Base-by-base conservation (phyloP, 192 early-diverging fungal species). In the Linnemannia elongata region DNA sequence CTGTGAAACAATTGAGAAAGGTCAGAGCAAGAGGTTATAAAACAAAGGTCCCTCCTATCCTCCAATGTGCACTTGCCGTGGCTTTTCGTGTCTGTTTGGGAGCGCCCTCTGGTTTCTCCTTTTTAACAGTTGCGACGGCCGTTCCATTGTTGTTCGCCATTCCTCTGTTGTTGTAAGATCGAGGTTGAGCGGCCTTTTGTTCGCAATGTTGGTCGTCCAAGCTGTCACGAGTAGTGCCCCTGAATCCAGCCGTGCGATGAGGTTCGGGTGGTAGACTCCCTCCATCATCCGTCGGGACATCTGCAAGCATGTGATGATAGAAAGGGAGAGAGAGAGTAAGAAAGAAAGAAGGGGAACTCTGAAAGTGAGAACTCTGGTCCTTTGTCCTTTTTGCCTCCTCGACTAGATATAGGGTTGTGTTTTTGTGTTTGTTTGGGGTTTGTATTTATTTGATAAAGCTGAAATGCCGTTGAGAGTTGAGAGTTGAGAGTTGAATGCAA, bases 41-140 rank as follows among this genome's bases (percentile, higher is more conserved):
- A 33, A n/a, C n/a, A n/a, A 13, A 66, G 17, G 12, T 27, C 10
- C 10, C 2, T 60, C n/a, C n/a, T 27, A 27, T 10, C 57, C 33
- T 66, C 60, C 13, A 45, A 73, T 60, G 76, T 63, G 39, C 60
- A 80, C 75, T 84, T 78, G 78, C 88, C 72, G 82, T 83, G 71
- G 82, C 81, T 81, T 76, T 70, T 47, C 79, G 72, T 27, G 77
- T 84, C 49, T 88, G 76, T 49, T 83, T 83, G 30, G 82, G 82
- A 15, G 82, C 82, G 10, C 82, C 82, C 30, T 83, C 82, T 3
- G 82, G 70, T 47, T 68, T 83, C 39, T 78, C 82, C 72, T 78
- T 77, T 78, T 69, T 83, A 0, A 78, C 70, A 47, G 52, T 45
- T 30, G 38, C 63, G 39, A 74, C 55, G 33, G 52, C 18, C 33